Percentiles rank a stretch among this genome's conserved stretches.
Conservation (phyloP, 768 basidiomycete species). For the Cystobasidium onofrii region DNA sequence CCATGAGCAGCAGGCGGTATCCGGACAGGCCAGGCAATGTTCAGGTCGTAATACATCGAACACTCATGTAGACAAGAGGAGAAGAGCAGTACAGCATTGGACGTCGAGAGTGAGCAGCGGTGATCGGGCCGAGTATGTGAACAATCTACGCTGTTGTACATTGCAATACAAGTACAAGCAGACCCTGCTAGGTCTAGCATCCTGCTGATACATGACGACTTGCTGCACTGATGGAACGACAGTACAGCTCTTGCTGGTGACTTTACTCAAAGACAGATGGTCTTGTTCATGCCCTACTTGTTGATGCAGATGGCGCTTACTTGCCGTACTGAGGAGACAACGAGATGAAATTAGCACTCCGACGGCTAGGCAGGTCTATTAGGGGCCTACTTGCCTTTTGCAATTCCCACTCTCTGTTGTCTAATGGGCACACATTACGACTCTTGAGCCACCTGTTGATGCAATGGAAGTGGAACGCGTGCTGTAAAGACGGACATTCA, state of each 20-base stretch:
- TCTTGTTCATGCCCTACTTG: no score
- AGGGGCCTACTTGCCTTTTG: slow-evolving; percentile 57
- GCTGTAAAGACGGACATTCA: slow-evolving; percentile 50
- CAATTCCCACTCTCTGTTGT: slow-evolving; percentile 94
- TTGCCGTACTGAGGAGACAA: slow-evolving; percentile 19
- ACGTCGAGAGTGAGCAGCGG: background rate
- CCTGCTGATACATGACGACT: background rate
- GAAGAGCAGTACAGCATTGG: background rate
- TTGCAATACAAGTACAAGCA: background rate
- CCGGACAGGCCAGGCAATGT: slow-evolving; percentile 35
- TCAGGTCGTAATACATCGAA: slow-evolving; percentile 37
- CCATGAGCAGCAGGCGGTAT: background rate
- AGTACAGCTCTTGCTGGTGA: no score
- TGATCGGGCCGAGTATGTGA: background rate
- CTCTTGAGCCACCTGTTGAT: slow-evolving; percentile 99
- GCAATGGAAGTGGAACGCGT: slow-evolving; percentile 99
- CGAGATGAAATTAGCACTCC: background rate
- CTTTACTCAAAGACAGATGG: no score
- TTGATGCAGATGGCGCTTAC: no score
- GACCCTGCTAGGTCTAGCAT: background rate
- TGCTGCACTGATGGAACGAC: background rate
- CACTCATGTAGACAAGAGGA: background rate
- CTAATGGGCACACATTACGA: slow-evolving; percentile 83
- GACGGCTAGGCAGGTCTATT: background rate
- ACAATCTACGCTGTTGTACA: background rate